Conservation (phyloP, 306 rosid species). For the Senna tora region DNA sequence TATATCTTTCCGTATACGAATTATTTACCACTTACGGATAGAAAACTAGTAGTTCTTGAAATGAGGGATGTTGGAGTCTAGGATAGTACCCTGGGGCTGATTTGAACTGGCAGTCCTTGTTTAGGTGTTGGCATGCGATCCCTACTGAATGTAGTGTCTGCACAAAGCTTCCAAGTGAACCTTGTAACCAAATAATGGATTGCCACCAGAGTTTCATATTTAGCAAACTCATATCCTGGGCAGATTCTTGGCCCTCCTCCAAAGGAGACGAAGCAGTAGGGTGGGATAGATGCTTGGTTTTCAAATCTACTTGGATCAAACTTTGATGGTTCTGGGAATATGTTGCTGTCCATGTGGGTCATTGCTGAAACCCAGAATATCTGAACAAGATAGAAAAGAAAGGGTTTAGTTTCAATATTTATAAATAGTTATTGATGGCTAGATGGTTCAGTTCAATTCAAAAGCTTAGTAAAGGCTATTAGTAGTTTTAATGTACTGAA, state of each 20-base stretch:
- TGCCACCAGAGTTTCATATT: slow-evolving; percentile 49
- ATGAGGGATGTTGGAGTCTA: not conserved
- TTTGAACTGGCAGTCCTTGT: slow-evolving; percentile 44
- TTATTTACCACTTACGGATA: no score
- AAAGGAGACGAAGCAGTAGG: slow-evolving; percentile 47
- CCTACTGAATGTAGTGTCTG: slow-evolving; percentile 45
- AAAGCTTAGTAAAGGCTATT: no score
- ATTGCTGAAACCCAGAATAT: slow-evolving; percentile 51
- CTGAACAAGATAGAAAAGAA: slow-evolving; percentile 3
- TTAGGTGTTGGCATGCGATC: slow-evolving; percentile 47
- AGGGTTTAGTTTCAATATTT: not conserved
- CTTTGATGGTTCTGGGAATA: slow-evolving; percentile 52
- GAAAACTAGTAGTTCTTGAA: no score
- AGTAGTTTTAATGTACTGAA: no score
- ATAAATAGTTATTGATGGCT: not conserved
- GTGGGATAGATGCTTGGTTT: slow-evolving; percentile 48
- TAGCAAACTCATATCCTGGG: slow-evolving; percentile 58
- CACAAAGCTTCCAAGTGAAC: slow-evolving; percentile 52
- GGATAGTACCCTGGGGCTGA: slow-evolving; percentile 29
- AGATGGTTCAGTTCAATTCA: not conserved
- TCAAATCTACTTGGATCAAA: slow-evolving; percentile 56
- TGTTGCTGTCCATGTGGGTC: slow-evolving; percentile 51
- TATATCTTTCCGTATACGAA: no score
- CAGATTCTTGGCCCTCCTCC: slow-evolving; percentile 57
- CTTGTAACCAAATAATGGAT: slow-evolving; percentile 53